phyloP scores from a whole-genome alignment of 176 grass and related monocot species.

The Aegilops tauschii region DNA sequence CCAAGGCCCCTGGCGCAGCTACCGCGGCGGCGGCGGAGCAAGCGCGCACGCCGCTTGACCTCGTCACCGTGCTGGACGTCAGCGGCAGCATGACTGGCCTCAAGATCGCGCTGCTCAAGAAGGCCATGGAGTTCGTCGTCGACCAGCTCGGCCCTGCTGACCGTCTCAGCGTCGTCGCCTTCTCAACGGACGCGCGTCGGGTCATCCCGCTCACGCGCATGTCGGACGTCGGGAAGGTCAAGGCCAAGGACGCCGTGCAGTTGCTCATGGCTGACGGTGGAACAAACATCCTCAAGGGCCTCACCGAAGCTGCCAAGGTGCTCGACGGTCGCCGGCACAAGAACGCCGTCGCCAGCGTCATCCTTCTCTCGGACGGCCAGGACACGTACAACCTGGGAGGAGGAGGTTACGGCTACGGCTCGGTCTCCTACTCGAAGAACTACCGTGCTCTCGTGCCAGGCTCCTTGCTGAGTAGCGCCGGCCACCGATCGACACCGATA shows the following conservation, averaged over 20 bases:
- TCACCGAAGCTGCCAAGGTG: conserved; percentile 56
- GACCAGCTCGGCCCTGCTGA: conserved; percentile 60
- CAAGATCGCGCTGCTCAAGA: conserved; percentile 77
- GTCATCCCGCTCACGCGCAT: conserved; percentile 39
- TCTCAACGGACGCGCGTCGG: conserved; percentile 48
- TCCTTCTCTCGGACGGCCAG: conserved; percentile 87
- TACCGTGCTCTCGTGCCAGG: conserved; percentile 58
- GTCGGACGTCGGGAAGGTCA: conserved; percentile 35
- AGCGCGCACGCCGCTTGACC: conserved; percentile 31
- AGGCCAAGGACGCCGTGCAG: conserved; percentile 57
- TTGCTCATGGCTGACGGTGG: conserved; percentile 47
- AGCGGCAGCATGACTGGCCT: conserved; percentile 33
- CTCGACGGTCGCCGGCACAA: conserved; percentile 45
- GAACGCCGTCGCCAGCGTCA: conserved; percentile 68
- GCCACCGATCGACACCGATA: conserved; percentile 23
- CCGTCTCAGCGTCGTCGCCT: conserved; percentile 70
- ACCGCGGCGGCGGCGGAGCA: not conserved
- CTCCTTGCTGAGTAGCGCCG: conserved; percentile 13
- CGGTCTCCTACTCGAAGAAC: not conserved
- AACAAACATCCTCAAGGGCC: conserved; percentile 71
- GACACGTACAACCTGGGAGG: conserved; percentile 38
- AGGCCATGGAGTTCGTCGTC: conserved; percentile 80
- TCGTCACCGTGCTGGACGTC: conserved; percentile 50
- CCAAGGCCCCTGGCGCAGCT: conserved; percentile 7
- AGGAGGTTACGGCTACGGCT: not conserved